Percentiles rank a stretch among this genome's conserved stretches.
Conservation (phyloP, 75 land plant species). For the Larix kaempferi region DNA sequence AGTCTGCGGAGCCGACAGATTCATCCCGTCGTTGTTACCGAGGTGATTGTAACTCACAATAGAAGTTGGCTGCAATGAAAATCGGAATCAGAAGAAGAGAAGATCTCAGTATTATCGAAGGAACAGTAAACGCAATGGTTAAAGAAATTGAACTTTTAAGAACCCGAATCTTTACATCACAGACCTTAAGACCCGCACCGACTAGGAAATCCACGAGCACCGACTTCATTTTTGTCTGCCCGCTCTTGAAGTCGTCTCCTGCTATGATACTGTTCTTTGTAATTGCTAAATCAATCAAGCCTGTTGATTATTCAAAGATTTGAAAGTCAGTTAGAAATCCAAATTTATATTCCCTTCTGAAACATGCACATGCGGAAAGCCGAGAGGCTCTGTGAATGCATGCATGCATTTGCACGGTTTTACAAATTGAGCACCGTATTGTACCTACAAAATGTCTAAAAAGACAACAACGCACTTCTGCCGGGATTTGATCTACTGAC, state of each 20-base stretch:
- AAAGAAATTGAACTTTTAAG: too few relatives aligned
- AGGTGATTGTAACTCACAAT: slow-evolving; percentile 61
- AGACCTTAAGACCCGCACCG: slow-evolving; percentile 55
- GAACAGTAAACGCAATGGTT: too few relatives aligned
- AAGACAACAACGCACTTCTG: not conserved
- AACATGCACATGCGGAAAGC: not conserved
- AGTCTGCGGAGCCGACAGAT: slow-evolving; percentile 52
- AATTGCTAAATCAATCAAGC: slow-evolving; percentile 43
- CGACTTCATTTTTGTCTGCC: slow-evolving; percentile 56
- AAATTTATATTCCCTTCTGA: not conserved
- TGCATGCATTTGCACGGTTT: too few relatives aligned
- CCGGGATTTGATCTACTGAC: slow-evolving; percentile 9
- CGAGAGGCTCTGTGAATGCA: too few relatives aligned
- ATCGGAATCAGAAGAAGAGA: too few relatives aligned
- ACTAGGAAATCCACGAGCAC: slow-evolving; percentile 56
- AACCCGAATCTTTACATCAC: not conserved
- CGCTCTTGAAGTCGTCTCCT: slow-evolving; percentile 59
- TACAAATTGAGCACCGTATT: too few relatives aligned
- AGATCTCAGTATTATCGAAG: too few relatives aligned
- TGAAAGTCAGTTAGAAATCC: not conserved
- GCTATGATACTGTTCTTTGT: slow-evolving; percentile 31
- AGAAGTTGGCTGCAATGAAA: slow-evolving; percentile 36
- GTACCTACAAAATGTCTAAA: not conserved
- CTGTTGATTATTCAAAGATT: slow-evolving; percentile 9
- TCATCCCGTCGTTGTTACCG: slow-evolving; percentile 63